A percentile compares a stretch with the other conserved stretches of the same genome.
These are phyloP conservation scores for Yamadazyma triangularis DNA, from an alignment of 1,139 yeast species.

Conservation along the genomic window DNA sequence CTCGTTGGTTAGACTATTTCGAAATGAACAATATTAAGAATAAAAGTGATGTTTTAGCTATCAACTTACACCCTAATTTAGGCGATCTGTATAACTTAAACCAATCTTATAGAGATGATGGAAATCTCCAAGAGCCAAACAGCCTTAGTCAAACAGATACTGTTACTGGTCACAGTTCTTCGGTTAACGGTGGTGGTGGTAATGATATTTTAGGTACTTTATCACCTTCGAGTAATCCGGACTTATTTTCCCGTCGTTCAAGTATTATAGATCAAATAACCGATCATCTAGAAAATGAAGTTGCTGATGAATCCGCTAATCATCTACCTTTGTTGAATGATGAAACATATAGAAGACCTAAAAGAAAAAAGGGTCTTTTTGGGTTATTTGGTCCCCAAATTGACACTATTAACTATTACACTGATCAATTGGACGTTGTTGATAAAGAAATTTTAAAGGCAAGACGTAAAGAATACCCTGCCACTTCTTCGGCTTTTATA, in stretches of 20 bases:
- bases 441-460: slow-evolving; percentile 58
- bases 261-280: slow-evolving; percentile 18
- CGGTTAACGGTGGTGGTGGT: slow-evolving; percentile 1
- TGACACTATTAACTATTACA: slow-evolving; percentile 62
- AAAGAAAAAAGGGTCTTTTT: slow-evolving; percentile 43
- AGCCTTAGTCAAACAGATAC: slow-evolving; percentile 2
- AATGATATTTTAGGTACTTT: no score
- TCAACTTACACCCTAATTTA: slow-evolving; percentile 23
- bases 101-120: neutral
- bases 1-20: slow-evolving; percentile 73
- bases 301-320: slow-evolving; percentile 13
- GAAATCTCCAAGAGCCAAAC: slow-evolving; percentile 11
- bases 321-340: slow-evolving; percentile 26
- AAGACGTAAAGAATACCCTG: slow-evolving; percentile 58
- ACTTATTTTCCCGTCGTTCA: slow-evolving; percentile 1
- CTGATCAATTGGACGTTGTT: slow-evolving; percentile 49
- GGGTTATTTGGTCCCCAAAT: slow-evolving; percentile 55
- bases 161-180: neutral
- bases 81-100: slow-evolving; percentile 18
- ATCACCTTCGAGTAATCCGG: neutral
- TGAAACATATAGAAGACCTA: slow-evolving; percentile 43
- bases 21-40: slow-evolving; percentile 31
- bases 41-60: slow-evolving; percentile 24
- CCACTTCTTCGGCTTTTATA: slow-evolving; percentile 64
- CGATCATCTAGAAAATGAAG: slow-evolving; percentile 8